A percentile compares a stretch with the other conserved stretches of the same genome.
Conservation (phyloP, 1,139 yeast genomes). For the Chernovozyma sophiae-reginae region DNA sequence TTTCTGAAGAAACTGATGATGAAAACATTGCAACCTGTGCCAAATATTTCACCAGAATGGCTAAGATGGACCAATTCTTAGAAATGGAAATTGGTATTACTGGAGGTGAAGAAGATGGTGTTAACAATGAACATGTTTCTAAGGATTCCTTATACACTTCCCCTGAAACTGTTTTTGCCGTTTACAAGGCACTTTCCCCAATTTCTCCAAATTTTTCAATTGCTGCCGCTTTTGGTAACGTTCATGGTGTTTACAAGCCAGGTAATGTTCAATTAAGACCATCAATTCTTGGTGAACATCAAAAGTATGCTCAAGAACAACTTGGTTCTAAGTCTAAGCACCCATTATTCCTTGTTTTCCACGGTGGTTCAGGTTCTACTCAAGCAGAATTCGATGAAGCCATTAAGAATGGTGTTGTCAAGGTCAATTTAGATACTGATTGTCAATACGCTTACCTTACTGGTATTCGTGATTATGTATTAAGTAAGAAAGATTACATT, state of each 20-base stretch:
- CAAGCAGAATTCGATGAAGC: conserved; percentile 90
- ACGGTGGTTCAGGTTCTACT: conserved; percentile 99
- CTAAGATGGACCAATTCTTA: conserved; percentile 94
- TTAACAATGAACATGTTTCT: conserved; percentile 91
- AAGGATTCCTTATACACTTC: conserved; percentile 88
- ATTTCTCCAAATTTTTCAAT: conserved; percentile 97
- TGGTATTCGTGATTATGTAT: conserved; percentile 97
- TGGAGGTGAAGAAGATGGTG: conserved; percentile 99
- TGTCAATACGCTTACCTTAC: conserved; percentile 95
- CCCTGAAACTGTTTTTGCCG: conserved; percentile 92
- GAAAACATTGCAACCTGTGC: conserved; percentile 93
- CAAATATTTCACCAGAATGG: conserved; percentile 91
- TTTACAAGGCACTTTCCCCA: conserved; percentile 83
- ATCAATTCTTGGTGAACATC: conserved; percentile 93
- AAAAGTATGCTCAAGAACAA: conserved; percentile 71
- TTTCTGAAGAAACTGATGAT: conserved; percentile 94
- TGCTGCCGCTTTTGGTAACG: conserved; percentile 99
- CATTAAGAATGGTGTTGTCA: conserved; percentile 91
- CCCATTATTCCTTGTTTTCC: conserved; percentile 98
- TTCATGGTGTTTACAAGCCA: conserved; percentile 99
- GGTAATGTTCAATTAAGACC: conserved; percentile 96
- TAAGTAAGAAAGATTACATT: conserved; percentile 93
- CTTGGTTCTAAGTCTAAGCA: conserved; percentile 49
- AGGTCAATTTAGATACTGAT: conserved; percentile 99
- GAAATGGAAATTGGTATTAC: conserved; percentile 99